A percentile compares a stretch with the other conserved stretches of the same genome.
Evolutionary conservation across 208 protist genomes (phyloP).

Genomic region (Crithidia sp.): DNA sequence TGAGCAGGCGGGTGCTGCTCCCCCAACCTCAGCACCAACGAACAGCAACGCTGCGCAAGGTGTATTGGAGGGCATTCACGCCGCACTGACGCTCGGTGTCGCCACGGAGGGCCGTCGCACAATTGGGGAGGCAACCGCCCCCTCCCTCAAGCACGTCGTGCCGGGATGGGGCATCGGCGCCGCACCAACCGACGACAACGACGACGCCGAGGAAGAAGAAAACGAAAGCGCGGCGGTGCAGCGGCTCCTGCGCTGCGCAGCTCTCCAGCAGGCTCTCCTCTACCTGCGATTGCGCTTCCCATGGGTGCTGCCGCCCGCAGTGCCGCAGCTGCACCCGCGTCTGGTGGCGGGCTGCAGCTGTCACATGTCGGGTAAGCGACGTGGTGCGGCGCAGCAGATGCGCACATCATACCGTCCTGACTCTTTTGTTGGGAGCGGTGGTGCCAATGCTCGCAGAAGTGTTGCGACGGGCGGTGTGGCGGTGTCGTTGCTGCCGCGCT

Average conservation of each 20-base stretch:
- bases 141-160: conserved; percentile 46
- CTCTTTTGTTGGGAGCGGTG: no score
- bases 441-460: not conserved
- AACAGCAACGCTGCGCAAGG: no score
- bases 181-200: not conserved
- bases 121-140: conserved; percentile 41
- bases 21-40: not conserved
- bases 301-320: conserved; percentile 38
- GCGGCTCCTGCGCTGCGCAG: not conserved
- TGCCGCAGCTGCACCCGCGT: conserved; percentile 16
- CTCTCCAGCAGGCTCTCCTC: conserved; percentile 20
- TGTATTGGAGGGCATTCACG: conserved; percentile 11
- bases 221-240: not conserved
- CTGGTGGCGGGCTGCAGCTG: conserved; percentile 29
- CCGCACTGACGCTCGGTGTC: conserved; percentile 34
- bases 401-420: no score
- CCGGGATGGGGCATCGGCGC: conserved; percentile 8
- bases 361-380: conserved; percentile 30
- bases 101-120: conserved; percentile 38
- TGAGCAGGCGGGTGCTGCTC: no score
- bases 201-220: not conserved
- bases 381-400: not conserved
- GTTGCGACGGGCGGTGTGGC: not conserved
- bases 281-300: conserved; percentile 53
- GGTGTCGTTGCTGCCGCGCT: conserved; percentile 10